A percentile compares a stretch with the other conserved stretches of the same genome.
Conservation (phyloP, 306 rosid genomes). For the peach (Prunus persica) region DNA sequence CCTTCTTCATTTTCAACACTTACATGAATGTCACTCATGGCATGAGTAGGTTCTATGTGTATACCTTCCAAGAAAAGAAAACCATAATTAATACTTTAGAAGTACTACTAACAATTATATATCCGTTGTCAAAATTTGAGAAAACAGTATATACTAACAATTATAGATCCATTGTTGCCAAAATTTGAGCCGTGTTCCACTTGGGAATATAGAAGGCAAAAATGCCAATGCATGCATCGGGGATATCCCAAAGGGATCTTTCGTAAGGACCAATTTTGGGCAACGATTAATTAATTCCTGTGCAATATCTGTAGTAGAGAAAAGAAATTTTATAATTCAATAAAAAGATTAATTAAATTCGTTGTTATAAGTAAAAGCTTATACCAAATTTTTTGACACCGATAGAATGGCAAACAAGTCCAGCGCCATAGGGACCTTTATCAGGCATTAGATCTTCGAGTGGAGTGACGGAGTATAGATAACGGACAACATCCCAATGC, state of each 20-base stretch:
- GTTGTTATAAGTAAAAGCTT: too few relatives aligned
- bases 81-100: neutral
- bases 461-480: neutral
- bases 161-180: constrained; percentile 10
- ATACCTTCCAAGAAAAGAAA: neutral
- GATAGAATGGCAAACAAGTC: neutral
- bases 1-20: neutral
- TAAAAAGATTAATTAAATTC: too few relatives aligned
- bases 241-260: neutral
- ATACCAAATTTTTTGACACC: neutral
- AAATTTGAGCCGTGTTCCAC: neutral
- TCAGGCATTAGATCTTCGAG: neutral
- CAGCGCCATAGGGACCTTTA: neutral
- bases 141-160: neutral
- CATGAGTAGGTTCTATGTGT: neutral
- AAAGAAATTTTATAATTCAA: too few relatives aligned
- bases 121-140: too few relatives aligned
- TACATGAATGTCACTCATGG: too few relatives aligned
- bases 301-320: neutral
- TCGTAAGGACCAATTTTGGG: neutral
- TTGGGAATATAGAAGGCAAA: neutral
- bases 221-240: neutral
- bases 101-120: too few relatives aligned
- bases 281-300: neutral
- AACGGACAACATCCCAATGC: neutral